Base-by-base conservation (phyloP, 768 basidiomycete species). In the Dacryopinax spathularia region DNA sequence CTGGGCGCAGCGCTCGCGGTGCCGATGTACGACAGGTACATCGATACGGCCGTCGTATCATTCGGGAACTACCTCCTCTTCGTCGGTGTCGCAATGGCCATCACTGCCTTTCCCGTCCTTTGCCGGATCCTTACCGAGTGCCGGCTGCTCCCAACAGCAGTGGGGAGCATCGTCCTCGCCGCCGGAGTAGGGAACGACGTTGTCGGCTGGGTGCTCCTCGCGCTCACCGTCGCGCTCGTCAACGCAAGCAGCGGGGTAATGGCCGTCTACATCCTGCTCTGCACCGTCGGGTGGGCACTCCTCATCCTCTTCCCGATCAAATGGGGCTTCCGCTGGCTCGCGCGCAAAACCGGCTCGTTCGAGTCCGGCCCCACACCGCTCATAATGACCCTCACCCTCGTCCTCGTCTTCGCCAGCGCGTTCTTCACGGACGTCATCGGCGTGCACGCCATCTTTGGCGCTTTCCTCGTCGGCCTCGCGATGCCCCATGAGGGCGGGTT, bases 351-450 rank as follows among this genome's bases (percentile, higher is more conserved):
- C 0, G 89, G 89, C 0, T 83, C 85, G 69, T 73, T 91, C 65
- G 88, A 90, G 66, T 80, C 79, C 43, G 86, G 87, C 0, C 91
- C 91, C 0, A 86, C 86, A 0, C 75, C 85, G 2, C 72, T 81
- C 59, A 85, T 90, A 81, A 91, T 93, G 87, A 85, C 86, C 0
- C 65, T 90, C 10, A 88, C 84, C 0, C 71, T 96, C n/a, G 67
- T 91, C 33, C 70, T 91, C 34, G 83, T 91, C 0, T 82, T 92
- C 67, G 72, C 78, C 15, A 86, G 84, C 1, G 88, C 88, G 0
- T 92, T 90, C 75, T 87, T 87, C 75, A 92, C 90, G 6, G 89
- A 91, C 72, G 82, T 90, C 67, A 91, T 93, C 65, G 91, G 88
- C 33, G 81, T 88, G 34, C 83, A 85, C 72, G 74, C 84, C 44